Evolutionary conservation across 306 rosid species (phyloP), one percentile per base, ranked within the genome.

Genomic region (Citrullus colocynthis): DNA sequence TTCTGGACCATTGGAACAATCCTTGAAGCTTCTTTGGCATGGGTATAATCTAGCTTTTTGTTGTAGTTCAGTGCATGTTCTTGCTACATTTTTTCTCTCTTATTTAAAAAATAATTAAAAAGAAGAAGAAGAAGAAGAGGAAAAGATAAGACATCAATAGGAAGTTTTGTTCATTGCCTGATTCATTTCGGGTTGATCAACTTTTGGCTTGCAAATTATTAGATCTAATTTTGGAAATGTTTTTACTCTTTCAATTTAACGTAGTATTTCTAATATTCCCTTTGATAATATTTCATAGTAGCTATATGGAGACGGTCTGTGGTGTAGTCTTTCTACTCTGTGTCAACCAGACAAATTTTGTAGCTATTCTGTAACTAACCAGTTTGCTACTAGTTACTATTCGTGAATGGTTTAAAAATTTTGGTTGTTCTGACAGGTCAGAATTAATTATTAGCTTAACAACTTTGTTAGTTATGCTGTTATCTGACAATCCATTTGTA

Each of bases 1-100:
- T 95, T 95, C 84, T 90, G 99, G 99, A 92, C 97, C 44, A 1
- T 95, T 83, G 99, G 99, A 81, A 90, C 99, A 60, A 85, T 95
- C 83, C 82, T 90, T 76, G 97, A 92, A 82, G 98, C 98, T 65
- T 92, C 96, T 59, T 90, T 95, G 84, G 97, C 98, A 13, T 95
- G 98, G 98, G 98, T 95, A 84, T 71, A 83, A 71, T 86, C 79
- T 76, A 77, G 75, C 79, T 55, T 82, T 81, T 39, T 61, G 39
- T 78, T 72, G 3, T 28, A 44, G 54, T 77, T 36, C 13, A 64
- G 57, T 30, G 42, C 10, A 39, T 9, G 58, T 58, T 75, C 61
- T 79, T 73, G 48, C 55, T 72, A 57, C 54, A 76, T 58, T 74
- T 55, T 78, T 71, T 48, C 12, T 55, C 24, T 74, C 61, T 69